Evolutionary conservation across 202 grass and related monocot species (phyloP).

Genomic region (Dendrocalamus latiflorus): DNA sequence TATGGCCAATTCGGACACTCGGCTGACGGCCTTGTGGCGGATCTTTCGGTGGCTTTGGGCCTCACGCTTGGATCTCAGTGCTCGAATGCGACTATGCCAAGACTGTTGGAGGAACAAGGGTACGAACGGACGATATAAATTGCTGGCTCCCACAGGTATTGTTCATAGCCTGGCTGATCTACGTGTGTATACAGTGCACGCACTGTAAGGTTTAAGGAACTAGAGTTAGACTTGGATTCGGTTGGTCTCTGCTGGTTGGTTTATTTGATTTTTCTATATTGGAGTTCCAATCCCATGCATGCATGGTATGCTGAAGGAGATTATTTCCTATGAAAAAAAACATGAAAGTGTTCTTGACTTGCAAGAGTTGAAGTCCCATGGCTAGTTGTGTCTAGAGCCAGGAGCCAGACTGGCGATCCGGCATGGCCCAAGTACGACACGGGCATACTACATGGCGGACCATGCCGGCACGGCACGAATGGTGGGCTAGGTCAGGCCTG

Average conservation of each 20-base stretch:
- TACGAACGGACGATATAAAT: neutral
- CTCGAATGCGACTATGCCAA: neutral
- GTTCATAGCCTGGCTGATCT: neutral
- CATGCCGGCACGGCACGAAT: too few species aligned
- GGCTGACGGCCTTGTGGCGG: neutral
- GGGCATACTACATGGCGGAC: too few species aligned
- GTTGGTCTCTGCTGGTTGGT: neutral
- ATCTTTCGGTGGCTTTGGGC: neutral
- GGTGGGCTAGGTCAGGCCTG: too few species aligned
- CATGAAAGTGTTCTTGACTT: neutral
- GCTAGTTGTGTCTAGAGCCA: neutral
- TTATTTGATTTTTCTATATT: neutral
- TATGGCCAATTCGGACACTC: neutral
- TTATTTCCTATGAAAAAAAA: neutral
- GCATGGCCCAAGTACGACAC: too few species aligned
- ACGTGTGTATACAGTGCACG: neutral
- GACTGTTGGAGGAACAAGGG: neutral
- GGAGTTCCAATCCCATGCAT: neutral
- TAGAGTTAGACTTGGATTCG: neutral
- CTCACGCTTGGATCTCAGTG: neutral
- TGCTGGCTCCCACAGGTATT: neutral
- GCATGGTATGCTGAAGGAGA: neutral
- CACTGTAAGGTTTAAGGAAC: neutral
- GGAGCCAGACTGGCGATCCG: too few species aligned
- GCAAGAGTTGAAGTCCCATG: neutral